Evolutionary conservation across 768 basidiomycete species (phyloP).

Genomic region (Kwoniella sp.): DNA sequence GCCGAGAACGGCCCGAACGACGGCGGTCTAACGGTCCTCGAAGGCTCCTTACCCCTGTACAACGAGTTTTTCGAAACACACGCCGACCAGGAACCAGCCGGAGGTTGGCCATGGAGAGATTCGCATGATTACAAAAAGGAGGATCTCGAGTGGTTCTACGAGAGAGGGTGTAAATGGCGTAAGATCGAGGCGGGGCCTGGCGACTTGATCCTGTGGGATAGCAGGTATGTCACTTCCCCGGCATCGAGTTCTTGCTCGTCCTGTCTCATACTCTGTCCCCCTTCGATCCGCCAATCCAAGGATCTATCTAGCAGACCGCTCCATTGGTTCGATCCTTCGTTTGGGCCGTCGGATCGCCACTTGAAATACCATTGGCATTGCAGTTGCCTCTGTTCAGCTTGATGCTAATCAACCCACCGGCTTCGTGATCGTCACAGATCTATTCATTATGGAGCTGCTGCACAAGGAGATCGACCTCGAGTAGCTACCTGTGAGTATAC

Average conservation of each 20-base stretch:
- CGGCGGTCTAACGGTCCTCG: conserved; percentile 57
- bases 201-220: conserved; percentile 56
- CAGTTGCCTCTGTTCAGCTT: no score
- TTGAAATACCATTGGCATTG: no score
- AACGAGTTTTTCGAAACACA: conserved; percentile 53
- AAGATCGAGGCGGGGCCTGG: conserved; percentile 54
- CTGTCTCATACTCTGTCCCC: no score
- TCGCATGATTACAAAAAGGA: conserved; percentile 16
- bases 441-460: conserved; percentile 52
- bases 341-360: no score
- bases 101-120: conserved; percentile 39
- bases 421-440: no score
- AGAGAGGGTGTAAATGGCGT: conserved; percentile 54
- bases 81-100: conserved; percentile 35
- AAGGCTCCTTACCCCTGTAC: conserved; percentile 51
- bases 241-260: no score
- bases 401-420: no score
- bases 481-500: conserved; percentile 51
- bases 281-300: no score
- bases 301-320: no score
- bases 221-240: no score
- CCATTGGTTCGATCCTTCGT: no score
- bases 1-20: conserved; percentile 55
- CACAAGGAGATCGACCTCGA: conserved; percentile 39
- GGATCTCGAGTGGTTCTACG: conserved; percentile 56